Base-by-base conservation (phyloP, 2,329 filamentous ascomycete genomes). In the Camillea tinctor region DNA sequence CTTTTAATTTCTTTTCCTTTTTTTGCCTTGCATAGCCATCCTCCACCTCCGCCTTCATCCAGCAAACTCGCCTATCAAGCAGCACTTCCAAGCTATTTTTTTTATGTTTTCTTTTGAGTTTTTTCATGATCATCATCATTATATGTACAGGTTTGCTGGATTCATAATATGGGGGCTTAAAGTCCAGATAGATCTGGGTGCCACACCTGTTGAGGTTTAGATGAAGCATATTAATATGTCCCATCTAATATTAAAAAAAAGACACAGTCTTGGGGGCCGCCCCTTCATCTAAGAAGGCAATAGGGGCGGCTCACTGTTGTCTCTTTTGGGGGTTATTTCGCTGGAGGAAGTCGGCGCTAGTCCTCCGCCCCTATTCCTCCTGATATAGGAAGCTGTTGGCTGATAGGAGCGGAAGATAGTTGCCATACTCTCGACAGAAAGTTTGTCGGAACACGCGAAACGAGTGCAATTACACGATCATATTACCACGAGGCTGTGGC, bases 361-460 rank as follows among this genome's bases (percentile, higher is more conserved):
- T 60, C 61, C 56, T 30, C 44, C 54, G 51, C 60, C 57, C 58
- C 52, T 52, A 51, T 50, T 44, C 58, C 36, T 44, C n/a, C 36
- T 44, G 9, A 13, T 13, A 4, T 5, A 15, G 36, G 17, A 44
- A 44, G 36, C 17, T 15, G n/a, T 44, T n/a, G 36, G 17, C 17
- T 44, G 36, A 60, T 56, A 40, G 57, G 60, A 55, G 54, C 55
- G 56, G 24, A 22, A 24, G 40, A 22, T 36, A 60, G 53, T 50
- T 60, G 54, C 58, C 60, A 51, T 63, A 67, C 68, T 68, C 68
- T 56, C 58, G 60, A 67, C 66, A 60, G 63, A 54, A 19, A 24
- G 4, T 50, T 67, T 66, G 59, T 67, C 62, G 54, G 62, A 67
- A 69, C 67, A 70, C 68, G 69, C 70, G 65, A 69, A 71, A 71